A percentile compares a stretch with the other conserved stretches of the same genome.
These are phyloP conservation scores for Diaporthe australafricana DNA, from an alignment of 2,329 filamentous ascomycete species.

Conservation along the genomic window DNA sequence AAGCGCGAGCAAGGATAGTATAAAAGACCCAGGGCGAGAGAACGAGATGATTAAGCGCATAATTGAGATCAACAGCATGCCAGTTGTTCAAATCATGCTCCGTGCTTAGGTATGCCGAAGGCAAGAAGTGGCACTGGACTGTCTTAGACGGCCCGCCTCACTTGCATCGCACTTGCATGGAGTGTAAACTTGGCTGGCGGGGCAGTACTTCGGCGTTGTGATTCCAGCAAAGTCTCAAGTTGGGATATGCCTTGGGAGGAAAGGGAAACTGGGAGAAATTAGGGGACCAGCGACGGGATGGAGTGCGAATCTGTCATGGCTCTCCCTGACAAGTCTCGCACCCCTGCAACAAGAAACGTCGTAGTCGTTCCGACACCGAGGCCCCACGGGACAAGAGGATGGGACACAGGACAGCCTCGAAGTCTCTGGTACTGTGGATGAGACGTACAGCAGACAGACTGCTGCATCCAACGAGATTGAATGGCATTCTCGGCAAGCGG, in stretches of 20 bases:
- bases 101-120: conserved; percentile 17
- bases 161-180: conserved; percentile 32
- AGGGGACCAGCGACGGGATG: conserved; percentile 18
- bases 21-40: background rate
- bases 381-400: conserved; percentile 27
- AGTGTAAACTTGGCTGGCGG: conserved; percentile 23
- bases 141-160: conserved; percentile 33
- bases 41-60: conserved; percentile 31
- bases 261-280: background rate
- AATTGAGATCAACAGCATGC: conserved; percentile 31
- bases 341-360: conserved; percentile 18
- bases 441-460: background rate
- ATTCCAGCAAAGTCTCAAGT: conserved; percentile 17
- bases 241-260: conserved; percentile 29
- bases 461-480: background rate
- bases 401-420: conserved; percentile 21
- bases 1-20: conserved; percentile 29
- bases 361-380: conserved; percentile 15
- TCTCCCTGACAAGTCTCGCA: conserved; percentile 30
- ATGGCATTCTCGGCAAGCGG: conserved; percentile 28
- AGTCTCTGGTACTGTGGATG: background rate
- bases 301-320: conserved; percentile 26
- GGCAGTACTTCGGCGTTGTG: conserved; percentile 16
- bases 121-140: conserved; percentile 25
- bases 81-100: conserved; percentile 33